Evolutionary conservation across 345 rosid genomes (phyloP).

Genomic region (Camelina hispida): DNA sequence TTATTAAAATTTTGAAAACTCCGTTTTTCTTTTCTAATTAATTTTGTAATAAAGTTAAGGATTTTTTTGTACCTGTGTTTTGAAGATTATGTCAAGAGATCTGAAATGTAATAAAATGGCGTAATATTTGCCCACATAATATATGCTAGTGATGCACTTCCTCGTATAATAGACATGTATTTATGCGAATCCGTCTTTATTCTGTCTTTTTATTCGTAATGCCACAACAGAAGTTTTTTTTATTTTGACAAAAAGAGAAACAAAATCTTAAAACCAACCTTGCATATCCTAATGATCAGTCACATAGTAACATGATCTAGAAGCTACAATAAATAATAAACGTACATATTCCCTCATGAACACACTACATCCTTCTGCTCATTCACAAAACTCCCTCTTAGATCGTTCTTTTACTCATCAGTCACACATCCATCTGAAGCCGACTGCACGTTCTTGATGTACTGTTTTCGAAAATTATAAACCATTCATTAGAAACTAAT

Average conservation of each 20-base stretch:
- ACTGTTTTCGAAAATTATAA: conserved; percentile 52
- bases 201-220: not conserved
- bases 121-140: not conserved
- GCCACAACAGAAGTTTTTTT: not conserved
- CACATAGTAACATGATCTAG: conserved; percentile 1
- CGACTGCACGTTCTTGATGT: conserved; percentile 88
- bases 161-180: too few species aligned
- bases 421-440: conserved; percentile 94
- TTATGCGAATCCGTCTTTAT: conserved; percentile 5
- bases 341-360: conserved; percentile 63
- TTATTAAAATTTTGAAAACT: not conserved
- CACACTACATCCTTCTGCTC: conserved; percentile 61
- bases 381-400: conserved; percentile 33
- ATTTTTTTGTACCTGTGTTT: not conserved
- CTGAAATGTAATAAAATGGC: conserved; percentile 25
- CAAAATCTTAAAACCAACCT: not conserved
- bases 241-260: not conserved
- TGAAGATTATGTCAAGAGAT: not conserved
- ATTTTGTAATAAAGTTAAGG: conserved; percentile 24
- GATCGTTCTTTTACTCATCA: conserved; percentile 62
- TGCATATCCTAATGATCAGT: conserved; percentile 27
- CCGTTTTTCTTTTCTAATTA: not conserved
- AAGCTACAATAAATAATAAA: conserved; percentile 56
- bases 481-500: not conserved
- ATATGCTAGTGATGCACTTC: too few species aligned